Evolutionary conservation across 495 filamentous ascomycete genomes (phyloP), one percentile per base, ranked within the genome.

Genomic region (Mytilinidion resinicola): DNA sequence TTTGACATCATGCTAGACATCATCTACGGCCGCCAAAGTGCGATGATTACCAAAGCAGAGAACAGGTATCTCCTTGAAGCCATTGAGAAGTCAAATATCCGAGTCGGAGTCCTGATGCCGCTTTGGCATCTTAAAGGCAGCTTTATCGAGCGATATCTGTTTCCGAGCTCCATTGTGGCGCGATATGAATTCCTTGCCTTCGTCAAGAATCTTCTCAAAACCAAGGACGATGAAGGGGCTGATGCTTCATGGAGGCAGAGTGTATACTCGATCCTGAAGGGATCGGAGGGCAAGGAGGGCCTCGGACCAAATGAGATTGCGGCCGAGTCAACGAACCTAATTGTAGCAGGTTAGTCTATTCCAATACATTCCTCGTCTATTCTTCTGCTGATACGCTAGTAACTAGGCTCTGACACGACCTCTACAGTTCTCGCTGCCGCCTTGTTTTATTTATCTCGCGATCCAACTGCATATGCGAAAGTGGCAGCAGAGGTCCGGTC

Each of bases 401-500:
- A 10, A 6, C 21, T 44, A 56, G 53, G 53, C 17, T 46, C 57
- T 1, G 51, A 70, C 52, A 74, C 69, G 53, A 69, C 63, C 1
- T 61, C 73, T 14, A 69, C 60, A 0, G 52, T 60, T 17, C 35
- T 73, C n/a, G 33, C 57, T 17, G 65, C 69, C 1, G 50, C 59
- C 17, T 64, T 88, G 38, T 86, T 82, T 74, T 85, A 88, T 64
- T 77, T 88, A 25, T 65, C 76, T 21, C 76, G 75, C 10, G 76
- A 80, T 51, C 73, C 76, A 0, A 38, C 54, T 0, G 73, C 71
- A 12, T 67, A 81, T 42, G 65, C 63, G 2, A 71, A 63, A 7
- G 58, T 85, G 17, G 69, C 65, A 30, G 44, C 70, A 0, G 83
- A 86, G 59, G 68, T 87, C 38, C 80, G 82, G 30, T 50, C 41